Conservation (phyloP, 108 stramenopile species). For the Skeletonema grethae region DNA sequence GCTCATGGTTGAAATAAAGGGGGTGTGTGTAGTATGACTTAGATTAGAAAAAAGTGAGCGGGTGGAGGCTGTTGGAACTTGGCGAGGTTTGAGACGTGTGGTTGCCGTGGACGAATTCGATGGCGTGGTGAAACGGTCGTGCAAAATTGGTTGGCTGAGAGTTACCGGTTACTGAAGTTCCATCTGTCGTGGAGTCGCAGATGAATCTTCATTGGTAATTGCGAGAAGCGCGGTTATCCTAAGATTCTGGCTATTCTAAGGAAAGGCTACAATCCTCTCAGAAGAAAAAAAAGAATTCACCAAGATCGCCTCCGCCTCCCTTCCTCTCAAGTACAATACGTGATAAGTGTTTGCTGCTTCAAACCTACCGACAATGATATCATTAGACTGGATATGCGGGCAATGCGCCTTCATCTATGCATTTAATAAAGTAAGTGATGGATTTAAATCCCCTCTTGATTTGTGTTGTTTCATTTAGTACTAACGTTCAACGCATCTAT, state of each 20-base stretch:
- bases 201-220: neutral
- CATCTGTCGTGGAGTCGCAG: neutral
- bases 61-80: too few relatives aligned
- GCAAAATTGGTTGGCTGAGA: neutral
- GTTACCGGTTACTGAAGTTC: neutral
- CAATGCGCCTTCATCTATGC: slow-evolving; percentile 48
- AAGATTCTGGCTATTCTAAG: neutral
- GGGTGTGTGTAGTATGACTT: slow-evolving; percentile 7
- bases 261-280: neutral
- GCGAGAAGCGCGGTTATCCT: neutral
- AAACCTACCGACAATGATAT: neutral
- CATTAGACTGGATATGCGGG: slow-evolving; percentile 39
- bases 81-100: neutral
- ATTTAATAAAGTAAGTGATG: slow-evolving; percentile 38
- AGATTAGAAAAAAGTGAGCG: slow-evolving; percentile 3
- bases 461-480: neutral
- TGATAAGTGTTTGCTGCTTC: neutral
- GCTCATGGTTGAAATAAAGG: slow-evolving; percentile 6
- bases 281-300: neutral
- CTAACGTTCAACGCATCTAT: neutral
- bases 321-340: too few relatives aligned
- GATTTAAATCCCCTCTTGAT: neutral
- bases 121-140: neutral
- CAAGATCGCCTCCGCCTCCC: too few relatives aligned
- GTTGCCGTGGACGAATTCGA: neutral